Evolutionary conservation across 148 eudicot genomes (phyloP).

Genomic region (Pouteria glomerata): DNA sequence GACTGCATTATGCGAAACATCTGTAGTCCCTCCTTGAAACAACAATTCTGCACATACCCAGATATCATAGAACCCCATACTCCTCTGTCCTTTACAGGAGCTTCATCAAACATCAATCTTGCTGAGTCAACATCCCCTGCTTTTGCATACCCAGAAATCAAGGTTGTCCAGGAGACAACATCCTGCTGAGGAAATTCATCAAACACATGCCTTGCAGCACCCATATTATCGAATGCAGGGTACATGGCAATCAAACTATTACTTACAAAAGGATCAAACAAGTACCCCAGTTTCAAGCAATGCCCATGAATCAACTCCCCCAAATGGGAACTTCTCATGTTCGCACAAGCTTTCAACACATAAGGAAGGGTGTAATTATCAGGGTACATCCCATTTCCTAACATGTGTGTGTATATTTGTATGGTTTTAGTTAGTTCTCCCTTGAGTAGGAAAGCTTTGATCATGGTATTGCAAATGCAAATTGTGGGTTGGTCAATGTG

Average conservation of each 20-base stretch:
- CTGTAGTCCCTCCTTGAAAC: slow-evolving; percentile 30
- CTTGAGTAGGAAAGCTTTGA: slow-evolving; percentile 27
- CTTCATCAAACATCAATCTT: slow-evolving; percentile 34
- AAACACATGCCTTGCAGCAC: slow-evolving; percentile 18
- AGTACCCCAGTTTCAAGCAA: slow-evolving; percentile 22
- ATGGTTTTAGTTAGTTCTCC: slow-evolving; percentile 12
- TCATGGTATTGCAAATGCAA: slow-evolving; percentile 34
- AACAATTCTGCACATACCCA: slow-evolving; percentile 33
- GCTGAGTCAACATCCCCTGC: slow-evolving; percentile 22
- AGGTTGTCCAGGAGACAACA: slow-evolving; percentile 30
- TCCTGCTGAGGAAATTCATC: slow-evolving; percentile 13
- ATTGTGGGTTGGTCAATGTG: slow-evolving; percentile 26
- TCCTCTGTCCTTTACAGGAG: slow-evolving; percentile 30
- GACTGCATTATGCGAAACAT: slow-evolving; percentile 30
- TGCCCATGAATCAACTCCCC: slow-evolving; percentile 28
- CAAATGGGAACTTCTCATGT: slow-evolving; percentile 11
- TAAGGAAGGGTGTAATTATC: slow-evolving; percentile 41
- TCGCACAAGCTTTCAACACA: slow-evolving; percentile 27
- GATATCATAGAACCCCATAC: slow-evolving; percentile 38
- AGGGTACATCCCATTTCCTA: slow-evolving; percentile 19
- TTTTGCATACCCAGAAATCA: slow-evolving; percentile 35
- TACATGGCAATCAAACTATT: slow-evolving; percentile 30
- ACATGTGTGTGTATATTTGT: slow-evolving; percentile 8
- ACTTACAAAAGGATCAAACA: slow-evolving; percentile 22
- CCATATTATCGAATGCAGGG: slow-evolving; percentile 17